Base-by-base conservation (phyloP, 768 basidiomycete genomes). In the Ramaria rubella region DNA sequence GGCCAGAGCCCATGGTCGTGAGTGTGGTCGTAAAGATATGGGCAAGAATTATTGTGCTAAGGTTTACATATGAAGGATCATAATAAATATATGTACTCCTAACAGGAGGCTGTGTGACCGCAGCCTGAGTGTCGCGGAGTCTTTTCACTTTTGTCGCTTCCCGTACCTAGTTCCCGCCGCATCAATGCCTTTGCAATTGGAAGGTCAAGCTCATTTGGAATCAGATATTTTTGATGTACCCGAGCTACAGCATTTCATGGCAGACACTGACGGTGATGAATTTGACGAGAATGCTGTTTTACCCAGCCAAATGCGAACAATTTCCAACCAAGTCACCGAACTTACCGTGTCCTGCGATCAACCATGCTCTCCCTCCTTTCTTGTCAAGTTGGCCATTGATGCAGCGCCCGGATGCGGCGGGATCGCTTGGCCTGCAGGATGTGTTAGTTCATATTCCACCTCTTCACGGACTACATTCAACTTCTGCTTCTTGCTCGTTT, bases 381-480 rank as follows among this genome's bases (percentile, higher is more conserved):
- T 60, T 19, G 61, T 71, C 5, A 61, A 65, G 50, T 77, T 94
- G 36, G 72, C 75, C 21, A 79, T 94, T 3, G 90, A 94, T 67
- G 83, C 91, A 7, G 75, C 83, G 42, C 89, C 90, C 17, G 94
- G 94, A 1, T 96, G 94, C 67, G 94, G 94, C 14, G 94, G 94
- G 4, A 80, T 94, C 36, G 84, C 89, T 2, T 95, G 94, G 94
- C 90, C 90, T 4, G 90, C 93, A 7, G 94, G 92, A 62, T 82
- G 91, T 80, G 92, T 92, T 62, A 62, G 73, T 67, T 23, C 23
- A 26, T 42, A 14, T 55, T 30, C 15, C 31, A 33, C n/a, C 14
- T 26, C 9, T 34, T 29, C 44, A 49, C 11, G 17, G 1, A 11
- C 38, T 17, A 14, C n/a, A 45, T 38, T 51, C 49, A 23, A 11